A percentile compares a stretch with the other conserved stretches of the same genome.
Evolutionary conservation across 2,329 filamentous ascomycete genomes (phyloP).

Genomic region (Thielaviopsis populi): DNA sequence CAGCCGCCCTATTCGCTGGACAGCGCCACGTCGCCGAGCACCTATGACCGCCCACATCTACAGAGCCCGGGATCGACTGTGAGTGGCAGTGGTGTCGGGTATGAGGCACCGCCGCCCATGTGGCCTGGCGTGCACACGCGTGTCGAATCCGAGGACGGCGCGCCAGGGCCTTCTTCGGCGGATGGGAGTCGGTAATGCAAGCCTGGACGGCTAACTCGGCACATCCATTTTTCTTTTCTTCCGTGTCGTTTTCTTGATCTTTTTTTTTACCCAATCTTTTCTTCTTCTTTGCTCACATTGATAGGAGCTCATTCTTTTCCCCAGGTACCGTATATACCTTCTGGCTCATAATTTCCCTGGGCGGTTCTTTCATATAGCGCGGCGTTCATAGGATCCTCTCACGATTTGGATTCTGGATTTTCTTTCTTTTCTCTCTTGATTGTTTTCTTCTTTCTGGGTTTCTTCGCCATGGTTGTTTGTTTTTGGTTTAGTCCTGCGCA

Average conservation of each 20-base stretch:
- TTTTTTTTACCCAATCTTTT: too few relatives aligned
- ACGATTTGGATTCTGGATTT: neutral
- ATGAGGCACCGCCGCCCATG: conserved; percentile 12
- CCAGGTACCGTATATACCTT: too few relatives aligned
- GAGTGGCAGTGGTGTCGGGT: neutral
- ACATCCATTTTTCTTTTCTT: neutral
- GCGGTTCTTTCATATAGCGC: neutral
- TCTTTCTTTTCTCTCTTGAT: neutral
- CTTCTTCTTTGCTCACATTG: too few relatives aligned
- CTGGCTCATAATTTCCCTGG: neutral
- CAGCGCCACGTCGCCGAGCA: neutral
- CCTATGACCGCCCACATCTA: neutral
- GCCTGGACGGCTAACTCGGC: neutral
- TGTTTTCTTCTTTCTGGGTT: neutral
- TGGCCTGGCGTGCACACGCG: conserved; percentile 11
- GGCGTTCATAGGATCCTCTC: neutral
- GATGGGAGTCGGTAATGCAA: neutral
- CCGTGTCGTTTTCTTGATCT: too few relatives aligned
- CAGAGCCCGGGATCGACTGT: neutral
- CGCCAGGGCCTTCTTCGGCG: neutral
- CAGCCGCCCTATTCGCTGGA: neutral
- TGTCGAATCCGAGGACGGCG: neutral
- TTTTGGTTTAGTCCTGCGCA: neutral
- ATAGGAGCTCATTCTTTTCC: too few relatives aligned
- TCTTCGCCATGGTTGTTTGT: neutral